Percentiles rank a stretch among this genome's conserved stretches.
Evolutionary conservation across 2,329 filamentous ascomycete genomes (phyloP).

Genomic region (Penicillium sp.): DNA sequence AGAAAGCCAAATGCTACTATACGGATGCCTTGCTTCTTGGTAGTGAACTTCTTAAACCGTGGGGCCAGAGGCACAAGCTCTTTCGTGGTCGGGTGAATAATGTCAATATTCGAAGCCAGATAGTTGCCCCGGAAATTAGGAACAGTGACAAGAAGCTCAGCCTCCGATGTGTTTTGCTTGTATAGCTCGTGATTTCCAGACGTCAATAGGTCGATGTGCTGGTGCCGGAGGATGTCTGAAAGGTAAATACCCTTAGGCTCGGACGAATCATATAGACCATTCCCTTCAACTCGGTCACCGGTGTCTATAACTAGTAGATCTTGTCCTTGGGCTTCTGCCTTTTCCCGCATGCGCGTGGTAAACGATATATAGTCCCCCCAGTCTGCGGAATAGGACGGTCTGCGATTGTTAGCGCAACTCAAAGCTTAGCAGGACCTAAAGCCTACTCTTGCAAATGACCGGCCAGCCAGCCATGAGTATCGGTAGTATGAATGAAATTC

Average conservation of each 20-base stretch:
- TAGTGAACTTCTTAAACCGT: conserved; percentile 80
- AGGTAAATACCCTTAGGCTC: conserved; percentile 79
- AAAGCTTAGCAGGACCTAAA: background rate
- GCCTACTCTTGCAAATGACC: conserved; percentile 81
- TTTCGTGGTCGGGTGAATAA: conserved; percentile 63
- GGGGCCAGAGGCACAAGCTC: conserved; percentile 66
- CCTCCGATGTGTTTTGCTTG: conserved; percentile 63
- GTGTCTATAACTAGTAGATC: conserved; percentile 93
- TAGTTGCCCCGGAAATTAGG: conserved; percentile 74
- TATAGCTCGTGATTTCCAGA: conserved; percentile 96
- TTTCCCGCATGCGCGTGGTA: conserved; percentile 67
- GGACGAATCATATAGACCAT: conserved; percentile 86
- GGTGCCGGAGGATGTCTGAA: conserved; percentile 75
- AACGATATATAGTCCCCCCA: conserved; percentile 99
- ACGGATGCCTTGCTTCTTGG: conserved; percentile 74
- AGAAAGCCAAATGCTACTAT: conserved; percentile 88
- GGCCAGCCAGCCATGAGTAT: conserved; percentile 91
- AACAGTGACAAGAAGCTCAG: conserved; percentile 70
- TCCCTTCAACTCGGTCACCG: conserved; percentile 86
- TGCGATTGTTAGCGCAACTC: conserved; percentile 30
- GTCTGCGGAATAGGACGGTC: conserved; percentile 83
- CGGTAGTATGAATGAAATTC: conserved; percentile 94
- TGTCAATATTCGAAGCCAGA: conserved; percentile 86
- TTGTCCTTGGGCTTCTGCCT: conserved; percentile 66
- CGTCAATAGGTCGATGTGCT: conserved; percentile 73